Evolutionary conservation across 1,139 yeast genomes (phyloP).

Genomic region (Geotrichum macrosporum): DNA sequence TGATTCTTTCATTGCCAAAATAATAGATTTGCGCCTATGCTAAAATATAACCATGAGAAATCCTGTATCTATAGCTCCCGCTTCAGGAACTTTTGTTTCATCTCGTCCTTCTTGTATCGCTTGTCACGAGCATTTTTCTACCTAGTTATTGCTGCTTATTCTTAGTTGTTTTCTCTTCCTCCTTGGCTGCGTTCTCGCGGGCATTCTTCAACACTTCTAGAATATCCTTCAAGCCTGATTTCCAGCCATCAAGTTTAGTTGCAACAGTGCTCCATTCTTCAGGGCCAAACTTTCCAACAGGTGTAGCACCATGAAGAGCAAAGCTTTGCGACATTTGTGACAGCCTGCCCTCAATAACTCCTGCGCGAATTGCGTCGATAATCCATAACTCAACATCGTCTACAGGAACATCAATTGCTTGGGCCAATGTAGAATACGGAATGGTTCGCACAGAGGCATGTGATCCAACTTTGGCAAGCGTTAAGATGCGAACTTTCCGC

Average conservation of each 20-base stretch:
- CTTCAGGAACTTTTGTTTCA: no score
- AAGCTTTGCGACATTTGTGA: conserved; percentile 40
- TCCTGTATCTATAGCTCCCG: no score
- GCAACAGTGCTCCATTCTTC: conserved; percentile 41
- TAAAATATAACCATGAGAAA: no score
- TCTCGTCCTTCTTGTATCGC: no score
- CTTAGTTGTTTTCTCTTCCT: conserved; percentile 23
- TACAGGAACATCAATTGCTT: conserved; percentile 34
- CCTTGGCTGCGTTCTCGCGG: conserved; percentile 33
- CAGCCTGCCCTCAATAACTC: conserved; percentile 44
- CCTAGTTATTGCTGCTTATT: conserved; percentile 9
- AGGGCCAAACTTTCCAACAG: conserved; percentile 39
- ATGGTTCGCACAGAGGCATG: conserved; percentile 31
- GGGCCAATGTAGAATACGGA: conserved; percentile 37
- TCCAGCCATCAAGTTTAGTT: conserved; percentile 39
- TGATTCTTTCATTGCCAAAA: no score
- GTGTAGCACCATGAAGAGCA: conserved; percentile 40
- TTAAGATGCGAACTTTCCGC: conserved; percentile 31
- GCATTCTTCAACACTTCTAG: conserved; percentile 36
- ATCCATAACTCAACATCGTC: conserved; percentile 42
- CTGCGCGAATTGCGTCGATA: conserved; percentile 44
- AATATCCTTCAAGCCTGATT: conserved; percentile 36
- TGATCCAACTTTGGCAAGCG: conserved; percentile 30
- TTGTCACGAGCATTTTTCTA: no score
- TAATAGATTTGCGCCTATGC: no score